These are phyloP conservation scores for Podaxis pistillaris DNA, from an alignment of 768 basidiomycete species.

Conservation along the genomic window DNA sequence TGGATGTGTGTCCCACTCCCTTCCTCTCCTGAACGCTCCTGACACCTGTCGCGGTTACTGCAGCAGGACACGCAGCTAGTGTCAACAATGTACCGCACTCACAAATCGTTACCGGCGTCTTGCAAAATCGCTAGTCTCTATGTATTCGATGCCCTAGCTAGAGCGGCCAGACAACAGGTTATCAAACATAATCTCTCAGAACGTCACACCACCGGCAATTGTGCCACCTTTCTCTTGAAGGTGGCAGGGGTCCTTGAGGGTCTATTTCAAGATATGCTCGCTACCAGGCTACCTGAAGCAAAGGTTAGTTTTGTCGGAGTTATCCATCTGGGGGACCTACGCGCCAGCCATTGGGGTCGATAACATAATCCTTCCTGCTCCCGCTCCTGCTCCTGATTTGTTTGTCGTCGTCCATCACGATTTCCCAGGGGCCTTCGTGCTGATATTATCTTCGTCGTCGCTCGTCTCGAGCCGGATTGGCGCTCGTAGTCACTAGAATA, in stretches of 20 bases:
- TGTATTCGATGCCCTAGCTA: slow-evolving; percentile 88
- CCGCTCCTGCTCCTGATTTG: background rate
- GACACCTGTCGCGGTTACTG: slow-evolving; percentile 1
- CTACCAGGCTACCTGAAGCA: slow-evolving; percentile 62
- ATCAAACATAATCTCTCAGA: slow-evolving; percentile 61
- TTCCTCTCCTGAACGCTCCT: background rate
- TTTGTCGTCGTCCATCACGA: background rate
- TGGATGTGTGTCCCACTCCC: slow-evolving; percentile 55
- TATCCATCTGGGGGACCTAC: slow-evolving; percentile 12
- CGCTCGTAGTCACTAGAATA: slow-evolving; percentile 10
- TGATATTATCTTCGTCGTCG: background rate
- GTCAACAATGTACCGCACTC: slow-evolving; percentile 84
- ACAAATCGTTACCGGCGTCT: slow-evolving; percentile 68
- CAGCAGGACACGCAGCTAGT: slow-evolving; percentile 88
- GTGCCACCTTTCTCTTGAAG: slow-evolving; percentile 84
- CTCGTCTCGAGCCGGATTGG: slow-evolving; percentile 22
- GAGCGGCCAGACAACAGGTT: slow-evolving; percentile 70
- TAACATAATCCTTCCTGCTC: background rate
- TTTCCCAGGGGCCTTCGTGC: background rate
- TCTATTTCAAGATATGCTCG: slow-evolving; percentile 81
- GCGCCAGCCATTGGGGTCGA: background rate
- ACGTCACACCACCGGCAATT: slow-evolving; percentile 61
- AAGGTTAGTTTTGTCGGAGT: slow-evolving; percentile 67
- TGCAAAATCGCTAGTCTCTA: slow-evolving; percentile 89
- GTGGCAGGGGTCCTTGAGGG: slow-evolving; percentile 90